phyloP scores from a whole-genome alignment of 2,329 filamentous ascomycete species.

The Scedosporium boydii region DNA sequence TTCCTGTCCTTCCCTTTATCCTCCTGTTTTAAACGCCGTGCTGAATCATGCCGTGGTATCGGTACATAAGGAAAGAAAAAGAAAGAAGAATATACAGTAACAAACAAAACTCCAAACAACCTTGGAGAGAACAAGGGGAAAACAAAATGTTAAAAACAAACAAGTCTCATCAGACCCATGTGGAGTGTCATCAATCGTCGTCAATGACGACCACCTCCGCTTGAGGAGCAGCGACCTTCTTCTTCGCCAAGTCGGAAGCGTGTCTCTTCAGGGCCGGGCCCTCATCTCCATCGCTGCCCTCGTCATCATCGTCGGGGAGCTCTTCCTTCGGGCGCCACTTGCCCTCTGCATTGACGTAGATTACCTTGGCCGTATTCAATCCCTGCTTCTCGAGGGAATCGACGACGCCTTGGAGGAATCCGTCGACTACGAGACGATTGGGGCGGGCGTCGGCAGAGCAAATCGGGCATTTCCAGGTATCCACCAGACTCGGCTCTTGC shows the following conservation, averaged over 20 bases:
- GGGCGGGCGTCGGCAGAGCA: conserved; percentile 73
- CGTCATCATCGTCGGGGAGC: conserved; percentile 14
- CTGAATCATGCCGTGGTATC: background rate
- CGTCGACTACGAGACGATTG: conserved; percentile 58
- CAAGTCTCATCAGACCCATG: background rate
- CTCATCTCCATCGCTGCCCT: background rate
- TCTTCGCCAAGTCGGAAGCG: background rate
- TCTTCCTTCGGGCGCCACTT: conserved; percentile 24
- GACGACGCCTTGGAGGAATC: conserved; percentile 59
- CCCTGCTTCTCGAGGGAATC: conserved; percentile 28
- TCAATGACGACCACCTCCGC: background rate
- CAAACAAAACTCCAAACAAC: background rate
- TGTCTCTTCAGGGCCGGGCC: background rate
- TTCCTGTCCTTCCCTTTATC: background rate
- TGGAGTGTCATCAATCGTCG: background rate
- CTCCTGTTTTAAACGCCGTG: background rate
- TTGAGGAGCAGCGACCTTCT: background rate
- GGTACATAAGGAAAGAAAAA: background rate
- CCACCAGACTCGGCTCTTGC: conserved; percentile 44
- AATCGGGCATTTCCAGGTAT: conserved; percentile 81
- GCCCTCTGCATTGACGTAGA: conserved; percentile 20
- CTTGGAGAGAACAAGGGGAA: background rate
- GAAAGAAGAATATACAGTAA: background rate
- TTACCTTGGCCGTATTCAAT: conserved; percentile 17
- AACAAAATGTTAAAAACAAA: background rate